Conservation (phyloP, 441 rosid species). For the Corymbia calophylla region DNA sequence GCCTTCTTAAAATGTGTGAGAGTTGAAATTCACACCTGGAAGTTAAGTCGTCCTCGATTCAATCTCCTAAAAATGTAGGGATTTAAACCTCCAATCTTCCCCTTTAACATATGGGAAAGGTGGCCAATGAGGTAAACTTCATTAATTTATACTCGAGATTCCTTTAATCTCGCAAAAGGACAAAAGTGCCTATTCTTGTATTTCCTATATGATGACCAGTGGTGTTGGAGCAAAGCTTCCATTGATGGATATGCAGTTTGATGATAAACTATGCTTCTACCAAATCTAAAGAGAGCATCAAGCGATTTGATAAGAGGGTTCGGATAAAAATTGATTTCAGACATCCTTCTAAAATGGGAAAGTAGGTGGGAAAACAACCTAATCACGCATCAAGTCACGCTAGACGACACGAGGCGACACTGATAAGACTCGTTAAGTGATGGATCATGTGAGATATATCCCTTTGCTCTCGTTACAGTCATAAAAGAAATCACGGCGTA, state of each 20-base stretch:
- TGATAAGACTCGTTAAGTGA: neutral
- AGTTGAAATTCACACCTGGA: too few species aligned
- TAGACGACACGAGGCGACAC: neutral
- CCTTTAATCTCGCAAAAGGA: neutral
- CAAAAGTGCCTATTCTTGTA: neutral
- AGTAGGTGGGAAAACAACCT: neutral
- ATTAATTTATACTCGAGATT: too few species aligned
- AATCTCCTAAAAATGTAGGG: too few species aligned
- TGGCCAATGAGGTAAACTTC: too few species aligned
- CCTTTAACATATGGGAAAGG: too few species aligned
- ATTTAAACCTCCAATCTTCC: too few species aligned
- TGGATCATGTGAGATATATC: fast-evolving
- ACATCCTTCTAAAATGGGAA: fast-evolving
- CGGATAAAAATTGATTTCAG: neutral
- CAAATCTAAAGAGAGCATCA: neutral
- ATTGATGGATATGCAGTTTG: fast-evolving
- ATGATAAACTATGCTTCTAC: neutral
- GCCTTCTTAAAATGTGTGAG: too few species aligned
- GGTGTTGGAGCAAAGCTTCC: fast-evolving
- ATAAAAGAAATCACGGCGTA: fast-evolving
- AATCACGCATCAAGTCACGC: neutral
- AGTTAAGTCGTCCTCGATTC: too few species aligned
- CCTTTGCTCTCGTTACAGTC: fast-evolving
- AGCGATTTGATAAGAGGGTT: fast-evolving
- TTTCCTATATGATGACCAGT: neutral